phyloP scores from a whole-genome alignment of 805 yeast genomes.

The Barnettozyma botsteinii region DNA sequence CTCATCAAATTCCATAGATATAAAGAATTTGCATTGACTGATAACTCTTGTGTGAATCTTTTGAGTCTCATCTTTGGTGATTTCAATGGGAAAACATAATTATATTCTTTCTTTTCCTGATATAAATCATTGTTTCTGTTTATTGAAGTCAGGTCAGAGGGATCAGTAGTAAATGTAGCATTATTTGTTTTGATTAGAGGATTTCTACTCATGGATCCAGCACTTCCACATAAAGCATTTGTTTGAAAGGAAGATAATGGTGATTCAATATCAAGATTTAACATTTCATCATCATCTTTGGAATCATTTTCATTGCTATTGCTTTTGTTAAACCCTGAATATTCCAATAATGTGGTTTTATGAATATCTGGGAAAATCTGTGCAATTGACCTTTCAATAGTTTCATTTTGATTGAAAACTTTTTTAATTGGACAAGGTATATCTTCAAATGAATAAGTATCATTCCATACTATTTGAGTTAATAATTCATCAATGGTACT shows the following conservation, averaged over 20 bases:
- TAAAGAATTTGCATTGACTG: slow-evolving; percentile 42
- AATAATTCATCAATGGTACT: slow-evolving; percentile 28
- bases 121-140: background rate
- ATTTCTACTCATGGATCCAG: slow-evolving; percentile 10
- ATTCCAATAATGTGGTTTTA: slow-evolving; percentile 16
- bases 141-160: slow-evolving; percentile 1
- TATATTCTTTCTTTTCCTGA: background rate
- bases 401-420: slow-evolving; percentile 13
- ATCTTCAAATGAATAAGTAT: slow-evolving; percentile 13
- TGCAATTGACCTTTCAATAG: slow-evolving; percentile 23
- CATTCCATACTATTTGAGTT: slow-evolving; percentile 24
- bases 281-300: background rate
- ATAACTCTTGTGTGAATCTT: slow-evolving; percentile 34
- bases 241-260: slow-evolving; percentile 14
- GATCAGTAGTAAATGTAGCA: slow-evolving; percentile 7
- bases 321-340: slow-evolving; percentile 10
- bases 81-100: slow-evolving; percentile 29
- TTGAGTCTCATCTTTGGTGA: slow-evolving; percentile 32
- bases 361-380: slow-evolving; percentile 26
- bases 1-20: slow-evolving; percentile 53
- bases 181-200: slow-evolving; percentile 7
- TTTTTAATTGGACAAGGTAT: slow-evolving; percentile 5
- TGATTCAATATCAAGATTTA: slow-evolving; percentile 14
- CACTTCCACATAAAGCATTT: background rate
- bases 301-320: background rate